Evolutionary conservation across 352 stramenopile genomes (phyloP).

Genomic region (Pythium phragmiticola): DNA sequence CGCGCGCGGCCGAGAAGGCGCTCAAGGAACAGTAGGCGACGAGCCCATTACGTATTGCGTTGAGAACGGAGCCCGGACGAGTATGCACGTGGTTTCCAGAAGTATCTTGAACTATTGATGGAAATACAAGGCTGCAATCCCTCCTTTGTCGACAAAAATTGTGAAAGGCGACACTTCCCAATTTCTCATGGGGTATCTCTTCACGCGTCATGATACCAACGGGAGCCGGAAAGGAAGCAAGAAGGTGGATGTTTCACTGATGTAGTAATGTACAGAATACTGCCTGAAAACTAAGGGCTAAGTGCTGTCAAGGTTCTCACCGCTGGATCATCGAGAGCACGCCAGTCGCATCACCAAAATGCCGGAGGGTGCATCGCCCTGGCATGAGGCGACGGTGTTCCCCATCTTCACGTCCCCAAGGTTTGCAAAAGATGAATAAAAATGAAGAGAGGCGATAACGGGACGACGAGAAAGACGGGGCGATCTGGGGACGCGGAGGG

Average conservation of each 20-base stretch:
- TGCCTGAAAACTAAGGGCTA: background rate
- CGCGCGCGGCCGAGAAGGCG: slow-evolving; percentile 62
- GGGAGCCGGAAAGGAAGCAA: background rate
- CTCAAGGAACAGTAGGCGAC: slow-evolving; percentile 50
- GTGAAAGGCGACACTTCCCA: background rate
- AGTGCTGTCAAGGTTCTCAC: background rate
- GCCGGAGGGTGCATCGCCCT: too few species aligned
- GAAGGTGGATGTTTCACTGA: background rate
- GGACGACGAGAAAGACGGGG: background rate
- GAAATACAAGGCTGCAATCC: slow-evolving; percentile 10
- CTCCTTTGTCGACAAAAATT: slow-evolving; percentile 2
- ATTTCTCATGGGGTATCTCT: background rate
- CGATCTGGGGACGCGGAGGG: background rate
- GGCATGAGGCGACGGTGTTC: background rate
- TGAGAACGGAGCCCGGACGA: slow-evolving; percentile 13
- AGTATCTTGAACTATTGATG: slow-evolving; percentile 10
- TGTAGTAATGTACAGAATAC: slow-evolving; percentile 2
- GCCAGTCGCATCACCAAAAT: too few species aligned
- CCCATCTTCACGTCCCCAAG: background rate
- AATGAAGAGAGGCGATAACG: slow-evolving; percentile 5
- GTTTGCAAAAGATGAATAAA: background rate
- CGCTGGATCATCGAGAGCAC: background rate
- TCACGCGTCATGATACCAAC: background rate
- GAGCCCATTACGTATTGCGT: slow-evolving; percentile 12
- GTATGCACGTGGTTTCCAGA: background rate